These are phyloP conservation scores for Madurella mycetomatis DNA, from an alignment of 2,329 filamentous ascomycete species.

Conservation along the genomic window DNA sequence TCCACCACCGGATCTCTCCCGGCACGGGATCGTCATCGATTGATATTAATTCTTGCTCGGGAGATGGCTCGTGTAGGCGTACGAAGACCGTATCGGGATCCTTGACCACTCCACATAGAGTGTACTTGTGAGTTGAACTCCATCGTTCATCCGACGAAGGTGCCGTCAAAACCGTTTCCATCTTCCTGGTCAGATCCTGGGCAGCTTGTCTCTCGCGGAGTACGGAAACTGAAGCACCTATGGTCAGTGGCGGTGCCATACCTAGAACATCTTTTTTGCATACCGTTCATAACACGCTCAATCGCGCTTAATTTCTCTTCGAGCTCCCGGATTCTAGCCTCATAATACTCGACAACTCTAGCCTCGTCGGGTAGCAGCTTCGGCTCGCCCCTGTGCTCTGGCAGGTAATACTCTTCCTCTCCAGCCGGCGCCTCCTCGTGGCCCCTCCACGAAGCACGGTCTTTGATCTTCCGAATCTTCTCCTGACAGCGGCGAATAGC, in stretches of 20 bases:
- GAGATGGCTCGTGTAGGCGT: constrained; percentile 23
- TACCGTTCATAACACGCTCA: constrained; percentile 19
- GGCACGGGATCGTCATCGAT: constrained; percentile 10
- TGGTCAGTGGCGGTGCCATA: not conserved
- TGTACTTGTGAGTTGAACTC: constrained; percentile 29
- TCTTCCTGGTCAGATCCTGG: not conserved
- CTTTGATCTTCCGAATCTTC: constrained; percentile 15
- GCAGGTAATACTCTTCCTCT: constrained; percentile 19
- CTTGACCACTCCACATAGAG: constrained; percentile 30
- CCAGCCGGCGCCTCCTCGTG: constrained; percentile 9
- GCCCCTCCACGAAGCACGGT: constrained; percentile 19
- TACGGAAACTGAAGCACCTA: constrained; percentile 1
- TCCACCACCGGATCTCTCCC: constrained; percentile 31
- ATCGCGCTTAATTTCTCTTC: constrained; percentile 14
- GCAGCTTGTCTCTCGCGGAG: constrained; percentile 6
- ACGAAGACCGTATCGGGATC: constrained; percentile 28
- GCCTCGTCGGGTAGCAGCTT: constrained; percentile 16
- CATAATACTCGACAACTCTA: constrained; percentile 13
- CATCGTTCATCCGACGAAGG: constrained; percentile 23
- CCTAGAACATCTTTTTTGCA: not conserved
- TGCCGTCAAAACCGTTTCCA: constrained; percentile 19
- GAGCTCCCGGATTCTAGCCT: constrained; percentile 14
- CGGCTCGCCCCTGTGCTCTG: constrained; percentile 15
- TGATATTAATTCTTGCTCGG: constrained; percentile 11
- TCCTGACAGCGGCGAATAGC: constrained; percentile 15